Conservation (phyloP, 495 filamentous ascomycete species). For the Wilcoxina mikolae region DNA sequence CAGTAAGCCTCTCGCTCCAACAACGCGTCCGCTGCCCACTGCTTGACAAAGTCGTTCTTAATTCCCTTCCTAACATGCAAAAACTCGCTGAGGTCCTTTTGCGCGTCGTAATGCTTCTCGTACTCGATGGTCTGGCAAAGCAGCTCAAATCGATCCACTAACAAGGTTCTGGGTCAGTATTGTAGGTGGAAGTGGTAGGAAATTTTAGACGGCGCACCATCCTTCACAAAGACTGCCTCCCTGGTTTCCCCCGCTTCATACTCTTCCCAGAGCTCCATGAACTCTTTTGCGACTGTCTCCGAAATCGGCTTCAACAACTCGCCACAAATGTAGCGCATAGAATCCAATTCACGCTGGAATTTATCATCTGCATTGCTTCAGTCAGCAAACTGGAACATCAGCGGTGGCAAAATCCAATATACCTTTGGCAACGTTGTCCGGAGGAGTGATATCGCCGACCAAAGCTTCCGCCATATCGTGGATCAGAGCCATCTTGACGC, state of each 20-base stretch:
- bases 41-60: constrained; percentile 57
- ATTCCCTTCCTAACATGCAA: constrained; percentile 57
- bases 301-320: constrained; percentile 57
- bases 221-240: constrained; percentile 82
- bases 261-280: constrained; percentile 72
- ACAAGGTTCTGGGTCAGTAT: background rate
- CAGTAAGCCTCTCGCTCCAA: constrained; percentile 64
- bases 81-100: constrained; percentile 72
- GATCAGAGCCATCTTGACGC: constrained; percentile 82
- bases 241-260: constrained; percentile 76
- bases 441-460: constrained; percentile 90
- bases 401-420: background rate
- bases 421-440: constrained; percentile 51
- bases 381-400: background rate
- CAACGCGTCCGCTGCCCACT: constrained; percentile 62
- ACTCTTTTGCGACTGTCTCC: constrained; percentile 48
- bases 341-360: constrained; percentile 63
- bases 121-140: constrained; percentile 94
- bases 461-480: constrained; percentile 96
- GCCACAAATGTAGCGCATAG: constrained; percentile 75
- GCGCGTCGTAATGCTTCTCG: constrained; percentile 51
- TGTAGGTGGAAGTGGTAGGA: too few relatives aligned
- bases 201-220: constrained; percentile 30
- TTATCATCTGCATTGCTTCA: constrained; percentile 45
- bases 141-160: constrained; percentile 86